Base-by-base conservation (phyloP, 192 early-diverging fungal genomes). In the Pilobolus umbonatus region DNA sequence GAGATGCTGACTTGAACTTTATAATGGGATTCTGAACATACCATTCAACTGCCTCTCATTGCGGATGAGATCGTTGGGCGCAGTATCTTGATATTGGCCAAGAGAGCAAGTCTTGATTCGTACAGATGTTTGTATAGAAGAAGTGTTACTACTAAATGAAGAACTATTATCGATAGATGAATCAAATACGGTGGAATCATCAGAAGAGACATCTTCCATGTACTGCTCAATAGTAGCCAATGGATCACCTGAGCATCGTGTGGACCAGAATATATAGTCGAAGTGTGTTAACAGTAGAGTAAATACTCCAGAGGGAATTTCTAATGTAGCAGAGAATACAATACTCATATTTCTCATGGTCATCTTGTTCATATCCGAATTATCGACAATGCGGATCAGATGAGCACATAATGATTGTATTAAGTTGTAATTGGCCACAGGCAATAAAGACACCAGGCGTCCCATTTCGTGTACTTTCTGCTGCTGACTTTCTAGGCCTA, bases 311-410 rank as follows among this genome's bases (percentile, higher is more conserved):
- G 89, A 90, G 3, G 94, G 94, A 55, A 99, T 91, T 28, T 89
- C 89, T 10, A 99, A 74, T 12, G 95, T 97, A 12, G 94, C 93
- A 28, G 92, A 88, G 62, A 98, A 98, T 8, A 99, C 94, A 56
- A 98, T 99, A 28, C 91, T 90, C 40, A 99, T 83, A 76, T 98
- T 98, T 15, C 89, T 84, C 45, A 94, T 74, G 7, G 88, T 98
- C 96, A 99, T 99, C 69, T 89, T 91, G 79, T 99, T 99, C 17
- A 82, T 73, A n/a, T 82, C 85, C 2, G 85, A 76, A 47, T 85
- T 81, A 60, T 90, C 88, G 10, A 98, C 94, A 50, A 99, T 81
- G 44, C 89, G 77, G 47, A 96, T 83, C 38, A 99, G 77, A 60
- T 99, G 96, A 0, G 88, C 94, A 2, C 88, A 88, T 39, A 99